Conservation (phyloP, 2,329 filamentous ascomycete genomes). For the Pseudocercospora fijiensis region DNA sequence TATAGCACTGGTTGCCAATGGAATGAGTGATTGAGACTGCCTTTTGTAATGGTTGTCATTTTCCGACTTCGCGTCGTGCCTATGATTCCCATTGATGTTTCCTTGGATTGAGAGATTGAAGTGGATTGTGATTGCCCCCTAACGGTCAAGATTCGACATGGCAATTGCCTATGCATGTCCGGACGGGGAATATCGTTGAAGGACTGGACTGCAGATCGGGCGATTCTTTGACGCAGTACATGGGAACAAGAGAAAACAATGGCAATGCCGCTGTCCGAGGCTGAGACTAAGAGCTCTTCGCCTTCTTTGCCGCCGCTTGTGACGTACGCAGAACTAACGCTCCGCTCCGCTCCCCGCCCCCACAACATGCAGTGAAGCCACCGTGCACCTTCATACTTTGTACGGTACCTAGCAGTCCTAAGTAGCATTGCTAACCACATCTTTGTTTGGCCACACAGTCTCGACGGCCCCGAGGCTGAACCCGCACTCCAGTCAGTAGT, state of each 20-base stretch:
- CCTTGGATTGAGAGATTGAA: no score
- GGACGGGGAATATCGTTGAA: not conserved
- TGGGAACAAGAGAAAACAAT: not conserved
- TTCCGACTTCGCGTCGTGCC: not conserved
- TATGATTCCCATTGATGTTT: no score
- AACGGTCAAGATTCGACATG: not conserved
- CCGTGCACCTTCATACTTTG: not conserved
- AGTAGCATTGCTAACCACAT: not conserved
- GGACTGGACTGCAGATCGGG: not conserved
- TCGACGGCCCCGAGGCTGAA: constrained; percentile 2
- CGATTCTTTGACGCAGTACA: not conserved
- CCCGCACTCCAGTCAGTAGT: not conserved
- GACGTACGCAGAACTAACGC: no score
- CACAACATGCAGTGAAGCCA: not conserved
- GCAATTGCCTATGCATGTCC: not conserved
- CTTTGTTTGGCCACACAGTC: not conserved
- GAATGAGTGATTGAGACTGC: constrained; percentile 5
- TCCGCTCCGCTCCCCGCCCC: no score
- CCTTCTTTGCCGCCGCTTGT: not conserved
- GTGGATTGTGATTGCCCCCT: not conserved
- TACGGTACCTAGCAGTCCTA: constrained; percentile 2
- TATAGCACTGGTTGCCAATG: constrained; percentile 16
- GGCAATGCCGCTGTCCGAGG: not conserved
- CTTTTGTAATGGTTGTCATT: not conserved
- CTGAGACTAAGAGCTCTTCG: not conserved